A percentile compares a stretch with the other conserved stretches of the same genome.
Evolutionary conservation across 768 basidiomycete genomes (phyloP).

Genomic region (Phaffia australis): DNA sequence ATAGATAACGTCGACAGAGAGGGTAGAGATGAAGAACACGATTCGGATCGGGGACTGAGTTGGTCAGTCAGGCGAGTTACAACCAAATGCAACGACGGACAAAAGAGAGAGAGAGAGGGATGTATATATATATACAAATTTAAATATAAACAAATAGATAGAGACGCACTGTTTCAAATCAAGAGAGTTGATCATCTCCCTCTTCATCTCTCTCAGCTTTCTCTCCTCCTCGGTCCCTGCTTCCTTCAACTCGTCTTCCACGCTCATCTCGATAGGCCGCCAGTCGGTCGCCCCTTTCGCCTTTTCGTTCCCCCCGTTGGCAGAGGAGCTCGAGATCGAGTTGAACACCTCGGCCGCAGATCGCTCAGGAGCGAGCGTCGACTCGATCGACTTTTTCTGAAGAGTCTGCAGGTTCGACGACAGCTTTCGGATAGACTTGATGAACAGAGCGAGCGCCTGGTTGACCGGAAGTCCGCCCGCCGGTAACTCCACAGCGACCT

Average conservation of each 20-base stretch:
- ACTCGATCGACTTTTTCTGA: slow-evolving; percentile 64
- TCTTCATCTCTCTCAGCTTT: slow-evolving; percentile 47
- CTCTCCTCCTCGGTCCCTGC: slow-evolving; percentile 60
- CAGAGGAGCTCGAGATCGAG: background rate
- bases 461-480: slow-evolving; percentile 53
- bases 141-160: slow-evolving; percentile 5
- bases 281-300: slow-evolving; percentile 35
- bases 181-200: slow-evolving; percentile 74
- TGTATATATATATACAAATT: background rate
- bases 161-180: slow-evolving; percentile 72
- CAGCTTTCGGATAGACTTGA: slow-evolving; percentile 78
- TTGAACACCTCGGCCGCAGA: slow-evolving; percentile 10
- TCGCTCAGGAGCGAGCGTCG: slow-evolving; percentile 32
- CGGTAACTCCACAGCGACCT: slow-evolving; percentile 55
- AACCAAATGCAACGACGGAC: background rate
- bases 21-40: slow-evolving; percentile 10
- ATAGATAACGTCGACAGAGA: background rate
- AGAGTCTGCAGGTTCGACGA: slow-evolving; percentile 62
- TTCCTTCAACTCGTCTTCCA: slow-evolving; percentile 62
- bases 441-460: slow-evolving; percentile 80
- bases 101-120: slow-evolving; percentile 5
- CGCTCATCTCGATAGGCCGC: slow-evolving; percentile 43
- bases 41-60: slow-evolving; percentile 1
- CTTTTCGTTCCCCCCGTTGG: slow-evolving; percentile 18
- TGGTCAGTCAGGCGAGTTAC: background rate